Evolutionary conservation across 2,329 filamentous ascomycete species (phyloP).

Genomic region (Fusarium denticulatum): DNA sequence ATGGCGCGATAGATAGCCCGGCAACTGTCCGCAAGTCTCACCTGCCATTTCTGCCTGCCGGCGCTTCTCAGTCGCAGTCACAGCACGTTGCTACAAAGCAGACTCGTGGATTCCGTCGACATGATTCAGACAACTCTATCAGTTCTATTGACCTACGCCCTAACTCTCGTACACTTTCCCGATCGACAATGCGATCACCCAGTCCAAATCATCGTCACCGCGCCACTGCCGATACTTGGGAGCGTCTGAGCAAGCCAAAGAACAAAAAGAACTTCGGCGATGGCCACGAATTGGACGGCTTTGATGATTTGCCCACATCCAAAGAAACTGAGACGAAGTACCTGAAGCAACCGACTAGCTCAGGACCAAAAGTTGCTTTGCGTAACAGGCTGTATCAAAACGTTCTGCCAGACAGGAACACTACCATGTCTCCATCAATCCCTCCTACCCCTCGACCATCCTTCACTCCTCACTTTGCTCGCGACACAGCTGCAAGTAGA

Average conservation of each 20-base stretch:
- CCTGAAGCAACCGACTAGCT: slow-evolving; percentile 79
- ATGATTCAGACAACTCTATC: slow-evolving; percentile 79
- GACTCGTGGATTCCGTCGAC: slow-evolving; percentile 77
- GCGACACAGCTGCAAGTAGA: slow-evolving; percentile 72
- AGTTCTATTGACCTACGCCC: slow-evolving; percentile 68
- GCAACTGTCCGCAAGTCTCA: slow-evolving; percentile 68
- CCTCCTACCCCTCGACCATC: slow-evolving; percentile 66
- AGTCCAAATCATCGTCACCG: slow-evolving; percentile 62
- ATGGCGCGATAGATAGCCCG: slow-evolving; percentile 59
- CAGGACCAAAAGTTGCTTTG: slow-evolving; percentile 71
- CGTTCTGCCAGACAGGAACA: slow-evolving; percentile 62
- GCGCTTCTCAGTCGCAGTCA: slow-evolving; percentile 76
- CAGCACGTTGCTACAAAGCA: slow-evolving; percentile 81
- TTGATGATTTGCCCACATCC: slow-evolving; percentile 95
- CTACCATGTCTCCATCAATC: slow-evolving; percentile 62
- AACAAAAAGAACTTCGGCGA: slow-evolving; percentile 77
- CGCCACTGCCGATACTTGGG: slow-evolving; percentile 63
- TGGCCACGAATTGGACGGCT: slow-evolving; percentile 89
- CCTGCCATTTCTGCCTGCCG: slow-evolving; percentile 82
- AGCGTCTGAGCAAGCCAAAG: slow-evolving; percentile 77
- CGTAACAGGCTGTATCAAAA: slow-evolving; percentile 68
- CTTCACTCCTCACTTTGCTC: slow-evolving; percentile 69
- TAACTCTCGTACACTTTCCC: slow-evolving; percentile 65
- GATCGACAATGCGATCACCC: slow-evolving; percentile 67
- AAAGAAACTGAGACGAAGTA: slow-evolving; percentile 82